Base-by-base conservation (phyloP, 441 rosid genomes). In the Pelargonium australe region DNA sequence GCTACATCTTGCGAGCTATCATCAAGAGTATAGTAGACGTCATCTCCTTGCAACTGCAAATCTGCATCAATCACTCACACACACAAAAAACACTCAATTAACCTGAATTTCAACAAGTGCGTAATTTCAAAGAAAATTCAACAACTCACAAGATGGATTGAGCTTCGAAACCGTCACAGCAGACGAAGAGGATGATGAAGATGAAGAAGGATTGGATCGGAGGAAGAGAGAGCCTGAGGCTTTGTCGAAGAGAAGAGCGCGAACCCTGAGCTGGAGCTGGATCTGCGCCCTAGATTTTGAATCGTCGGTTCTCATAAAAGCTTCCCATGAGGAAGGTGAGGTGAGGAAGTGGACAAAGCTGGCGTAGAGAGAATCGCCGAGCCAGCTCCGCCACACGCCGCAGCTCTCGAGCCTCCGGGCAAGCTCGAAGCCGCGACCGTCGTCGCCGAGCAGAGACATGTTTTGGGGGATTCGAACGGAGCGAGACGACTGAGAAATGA, bases 381-480 rank as follows among this genome's bases (percentile, higher is more conserved):
- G 89, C 98, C 98, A 92, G 14, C 80, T 23, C 49, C 86, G 83
- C 98, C 95, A 90, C 6, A 84, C 87, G 67, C 96, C 92, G 43
- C 74, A 66, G 11, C 80, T 63, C 74, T 92, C 96, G 1, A 90
- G 92, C 79, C 73, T 80, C 68, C 82, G 80, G 14, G 98, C 96
- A 7, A 90, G 86, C 74, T 88, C 95, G 83, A 76, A 92, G 23
- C 98, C 96, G 60, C 83, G 80, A 2, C 94, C 96, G 80, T 92
- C 96, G 78, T 90, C 93, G 72, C 98, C 98, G 49, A 92, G 89
- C 5, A 90, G 81, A 16, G 87, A 80, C 98, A 92, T 92, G 25
- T 23, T 23, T 2, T 23, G 25, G 25, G 25, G 2, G 25, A 23
- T 23, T 23, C 25, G 25, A 2, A 23, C 25, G 25, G 25, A 23